These are phyloP conservation scores for Ceratocystis lukuohia DNA, from an alignment of 2,329 filamentous ascomycete genomes.

Conservation along the genomic window DNA sequence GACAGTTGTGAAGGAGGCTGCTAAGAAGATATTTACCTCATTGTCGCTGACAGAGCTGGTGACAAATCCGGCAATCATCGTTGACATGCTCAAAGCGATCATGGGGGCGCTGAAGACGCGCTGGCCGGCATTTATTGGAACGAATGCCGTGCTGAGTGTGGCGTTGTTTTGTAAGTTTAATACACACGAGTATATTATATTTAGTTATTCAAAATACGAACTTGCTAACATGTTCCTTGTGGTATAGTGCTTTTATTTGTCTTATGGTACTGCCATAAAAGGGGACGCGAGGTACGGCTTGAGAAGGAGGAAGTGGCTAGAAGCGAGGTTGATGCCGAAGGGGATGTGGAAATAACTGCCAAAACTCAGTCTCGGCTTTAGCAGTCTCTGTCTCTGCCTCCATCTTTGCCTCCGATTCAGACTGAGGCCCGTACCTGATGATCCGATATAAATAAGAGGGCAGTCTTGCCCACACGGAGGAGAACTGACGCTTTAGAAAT, in stretches of 20 bases:
- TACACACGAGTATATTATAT: background rate
- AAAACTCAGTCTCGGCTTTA: too few relatives aligned
- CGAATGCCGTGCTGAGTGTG: slow-evolving; percentile 81
- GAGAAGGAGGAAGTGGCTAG: slow-evolving; percentile 38
- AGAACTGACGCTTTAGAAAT: too few relatives aligned
- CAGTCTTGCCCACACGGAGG: too few relatives aligned
- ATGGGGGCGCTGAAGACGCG: slow-evolving; percentile 74
- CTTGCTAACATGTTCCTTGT: slow-evolving; percentile 8
- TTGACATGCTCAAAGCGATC: slow-evolving; percentile 75
- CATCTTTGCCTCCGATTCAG: too few relatives aligned
- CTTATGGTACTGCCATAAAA: slow-evolving; percentile 97
- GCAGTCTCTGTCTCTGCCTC: too few relatives aligned
- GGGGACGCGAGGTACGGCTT: slow-evolving; percentile 72
- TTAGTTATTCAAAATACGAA: background rate
- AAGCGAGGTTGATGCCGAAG: slow-evolving; percentile 26
- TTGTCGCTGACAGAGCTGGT: slow-evolving; percentile 66
- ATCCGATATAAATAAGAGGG: too few relatives aligned
- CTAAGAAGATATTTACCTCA: slow-evolving; percentile 54
- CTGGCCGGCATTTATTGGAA: slow-evolving; percentile 83
- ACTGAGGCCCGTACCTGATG: too few relatives aligned
- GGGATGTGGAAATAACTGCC: slow-evolving; percentile 21
- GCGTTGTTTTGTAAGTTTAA: slow-evolving; percentile 62
- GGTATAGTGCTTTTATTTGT: slow-evolving; percentile 69
- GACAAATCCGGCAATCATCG: slow-evolving; percentile 75
- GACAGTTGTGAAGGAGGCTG: slow-evolving; percentile 46